Conservation (phyloP, 768 basidiomycete species). For the Royoungia palumana region DNA sequence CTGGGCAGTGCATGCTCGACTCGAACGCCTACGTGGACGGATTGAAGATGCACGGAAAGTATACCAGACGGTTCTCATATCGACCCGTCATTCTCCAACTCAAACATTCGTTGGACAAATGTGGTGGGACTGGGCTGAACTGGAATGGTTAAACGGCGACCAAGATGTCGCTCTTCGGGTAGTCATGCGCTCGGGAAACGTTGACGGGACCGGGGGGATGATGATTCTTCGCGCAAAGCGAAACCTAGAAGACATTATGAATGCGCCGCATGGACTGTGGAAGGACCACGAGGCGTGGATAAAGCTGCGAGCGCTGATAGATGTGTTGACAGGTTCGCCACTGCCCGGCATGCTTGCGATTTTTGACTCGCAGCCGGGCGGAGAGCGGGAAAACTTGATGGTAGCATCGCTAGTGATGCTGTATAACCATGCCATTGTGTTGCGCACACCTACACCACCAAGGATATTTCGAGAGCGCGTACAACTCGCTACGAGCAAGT, state of each 20-base stretch:
- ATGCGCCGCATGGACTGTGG: constrained; percentile 37
- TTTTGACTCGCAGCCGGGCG: constrained; percentile 32
- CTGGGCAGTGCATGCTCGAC: constrained; percentile 75
- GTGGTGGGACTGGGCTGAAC: constrained; percentile 85
- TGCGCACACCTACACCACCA: constrained; percentile 59
- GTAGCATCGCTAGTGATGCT: constrained; percentile 56
- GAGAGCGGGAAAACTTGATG: constrained; percentile 49
- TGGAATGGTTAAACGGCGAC: constrained; percentile 69
- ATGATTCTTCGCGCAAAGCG: constrained; percentile 63
- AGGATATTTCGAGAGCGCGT: constrained; percentile 55
- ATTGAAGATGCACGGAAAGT: constrained; percentile 72
- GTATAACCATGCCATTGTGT: constrained; percentile 52
- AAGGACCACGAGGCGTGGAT: constrained; percentile 65
- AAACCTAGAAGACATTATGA: constrained; percentile 50
- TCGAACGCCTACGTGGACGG: constrained; percentile 65
- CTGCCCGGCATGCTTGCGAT: constrained; percentile 38
- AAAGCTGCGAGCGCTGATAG: constrained; percentile 60
- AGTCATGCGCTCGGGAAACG: constrained; percentile 50
- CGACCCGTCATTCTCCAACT: constrained; percentile 37
- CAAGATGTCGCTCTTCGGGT: constrained; percentile 50
- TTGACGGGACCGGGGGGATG: constrained; percentile 51
- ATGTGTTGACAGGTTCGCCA: constrained; percentile 50
- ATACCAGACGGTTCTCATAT: constrained; percentile 62
- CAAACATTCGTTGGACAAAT: constrained; percentile 42
- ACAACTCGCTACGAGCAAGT: constrained; percentile 50